A percentile compares a stretch with the other conserved stretches of the same genome.
These are phyloP conservation scores for Cordyceps cateniannulata DNA, from an alignment of 2,329 filamentous ascomycete species.

Conservation along the genomic window DNA sequence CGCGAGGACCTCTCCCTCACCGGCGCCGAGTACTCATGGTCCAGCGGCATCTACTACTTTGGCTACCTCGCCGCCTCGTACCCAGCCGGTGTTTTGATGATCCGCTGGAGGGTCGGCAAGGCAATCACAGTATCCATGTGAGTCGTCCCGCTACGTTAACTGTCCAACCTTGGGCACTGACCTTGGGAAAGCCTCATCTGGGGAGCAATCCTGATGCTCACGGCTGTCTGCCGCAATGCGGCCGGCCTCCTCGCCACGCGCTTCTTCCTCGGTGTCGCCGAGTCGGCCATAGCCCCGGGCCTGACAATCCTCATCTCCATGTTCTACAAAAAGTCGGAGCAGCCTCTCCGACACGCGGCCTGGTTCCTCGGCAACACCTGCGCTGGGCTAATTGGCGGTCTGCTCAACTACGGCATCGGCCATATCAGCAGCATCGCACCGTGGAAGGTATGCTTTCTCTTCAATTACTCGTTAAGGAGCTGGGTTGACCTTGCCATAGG, in stretches of 20 bases:
- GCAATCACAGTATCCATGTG: constrained; percentile 19
- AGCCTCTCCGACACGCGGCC: constrained; percentile 21
- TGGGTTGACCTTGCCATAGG: no score
- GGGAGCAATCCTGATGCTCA: constrained; percentile 16
- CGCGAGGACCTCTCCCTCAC: constrained; percentile 37
- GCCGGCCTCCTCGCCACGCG: constrained; percentile 17
- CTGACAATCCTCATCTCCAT: constrained; percentile 14
- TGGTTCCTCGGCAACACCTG: constrained; percentile 24
- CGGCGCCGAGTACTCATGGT: constrained; percentile 46
- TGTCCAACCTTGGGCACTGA: no score
- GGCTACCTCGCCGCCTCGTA: constrained; percentile 36
- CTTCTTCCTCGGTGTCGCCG: constrained; percentile 19
- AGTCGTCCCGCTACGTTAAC: constrained; percentile 2
- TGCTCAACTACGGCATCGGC: constrained; percentile 19
- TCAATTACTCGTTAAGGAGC: not conserved
- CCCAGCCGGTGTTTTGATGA: constrained; percentile 20
- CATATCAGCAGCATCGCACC: constrained; percentile 30
- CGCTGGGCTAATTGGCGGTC: constrained; percentile 19
- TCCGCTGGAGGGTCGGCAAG: constrained; percentile 23
- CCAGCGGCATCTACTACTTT: constrained; percentile 45
- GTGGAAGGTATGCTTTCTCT: constrained; percentile 37
- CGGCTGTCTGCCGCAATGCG: constrained; percentile 17
- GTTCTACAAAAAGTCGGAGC: constrained; percentile 23
- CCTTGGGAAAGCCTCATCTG: constrained; percentile 16
- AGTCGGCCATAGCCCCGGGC: constrained; percentile 16